Base-by-base conservation (phyloP, 2,329 filamentous ascomycete species). In the Rugonectria rugulosa region DNA sequence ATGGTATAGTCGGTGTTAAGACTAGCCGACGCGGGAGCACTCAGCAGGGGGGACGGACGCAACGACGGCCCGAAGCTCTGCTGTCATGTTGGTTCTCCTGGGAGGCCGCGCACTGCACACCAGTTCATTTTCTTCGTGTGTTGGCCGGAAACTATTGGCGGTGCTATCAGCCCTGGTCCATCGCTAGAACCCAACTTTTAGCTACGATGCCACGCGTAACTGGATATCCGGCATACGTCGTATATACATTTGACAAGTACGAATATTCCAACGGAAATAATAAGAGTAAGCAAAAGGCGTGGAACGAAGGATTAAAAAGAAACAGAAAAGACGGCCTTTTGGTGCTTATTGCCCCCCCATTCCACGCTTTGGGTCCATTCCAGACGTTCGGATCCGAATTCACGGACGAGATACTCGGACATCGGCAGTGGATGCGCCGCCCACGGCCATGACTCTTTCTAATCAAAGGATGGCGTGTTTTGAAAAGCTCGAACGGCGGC, bases 1-100 rank as follows among this genome's bases (percentile, higher is more conserved):
- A 49, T 36, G 34, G 32, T 44, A 45, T 20, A 37, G 51, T 55
- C 27, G 14, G 52, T 53, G 53, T 45, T 50, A 53, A 56, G 24
- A 17, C 49, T 36, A 47, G 37, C 53, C 48, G 40, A 12, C 20
- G 41, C 40, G 24, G 24, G 44, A 32, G 40, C 46, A 41, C 48
- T 47, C 26, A 29, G 27, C 27, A 38, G 26, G 21, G 27, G 31
- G 32, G 27, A 31, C 27, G 37, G 43, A 29, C 14, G n/a, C 10
- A 15, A 37, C n/a, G 41, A 46, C 21, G 19, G 42, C 9, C 51
- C 46, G 46, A 56, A 29, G 27, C 26, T 26, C 32, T 46, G 34
- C 34, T n/a, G 19, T n/a, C n/a, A n/a, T 40, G 26, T 23, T 12
- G 21, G 12, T 27, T 26, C 12, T n/a, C 21, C 14, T 20, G 29